These are phyloP conservation scores for Tothia fuscella DNA, from an alignment of 2,329 filamentous ascomycete species.

Conservation along the genomic window DNA sequence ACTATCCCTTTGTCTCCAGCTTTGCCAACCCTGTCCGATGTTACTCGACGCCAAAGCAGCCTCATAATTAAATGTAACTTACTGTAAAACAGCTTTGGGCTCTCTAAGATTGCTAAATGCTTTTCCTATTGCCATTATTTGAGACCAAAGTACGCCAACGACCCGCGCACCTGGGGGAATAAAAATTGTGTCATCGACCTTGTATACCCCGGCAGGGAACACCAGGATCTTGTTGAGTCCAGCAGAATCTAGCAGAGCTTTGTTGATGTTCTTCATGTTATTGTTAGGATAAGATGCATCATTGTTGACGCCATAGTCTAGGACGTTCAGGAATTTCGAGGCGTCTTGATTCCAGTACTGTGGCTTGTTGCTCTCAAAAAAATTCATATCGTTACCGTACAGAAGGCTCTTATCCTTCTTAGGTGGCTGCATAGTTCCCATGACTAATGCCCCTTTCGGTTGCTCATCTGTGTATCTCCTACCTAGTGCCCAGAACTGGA, in stretches of 20 bases:
- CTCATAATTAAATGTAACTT: too few relatives aligned
- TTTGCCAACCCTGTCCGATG: not conserved
- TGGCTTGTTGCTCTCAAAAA: not conserved
- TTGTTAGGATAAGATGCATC: not conserved
- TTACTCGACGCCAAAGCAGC: too few relatives aligned
- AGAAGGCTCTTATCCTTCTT: not conserved
- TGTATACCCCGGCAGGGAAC: conserved; percentile 11
- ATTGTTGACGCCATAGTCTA: not conserved
- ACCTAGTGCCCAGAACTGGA: not conserved
- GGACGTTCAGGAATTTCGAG: not conserved
- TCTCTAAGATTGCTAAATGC: conserved; percentile 63
- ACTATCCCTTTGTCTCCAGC: conserved; percentile 22
- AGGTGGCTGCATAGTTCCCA: not conserved
- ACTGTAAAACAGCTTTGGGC: conserved; percentile 72
- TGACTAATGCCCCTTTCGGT: not conserved
- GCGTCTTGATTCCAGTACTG: not conserved
- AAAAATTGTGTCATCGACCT: conserved; percentile 1
- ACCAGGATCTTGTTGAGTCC: conserved; percentile 49
- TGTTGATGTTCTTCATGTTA: not conserved
- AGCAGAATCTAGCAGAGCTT: conserved; percentile 54
- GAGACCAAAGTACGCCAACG: not conserved
- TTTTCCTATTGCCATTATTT: conserved; percentile 46
- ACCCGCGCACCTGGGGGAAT: not conserved
- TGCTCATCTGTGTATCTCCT: not conserved
- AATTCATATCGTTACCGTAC: not conserved